Conservation (phyloP, 2,329 filamentous ascomycete genomes). For the Neoarthrinium moseri region DNA sequence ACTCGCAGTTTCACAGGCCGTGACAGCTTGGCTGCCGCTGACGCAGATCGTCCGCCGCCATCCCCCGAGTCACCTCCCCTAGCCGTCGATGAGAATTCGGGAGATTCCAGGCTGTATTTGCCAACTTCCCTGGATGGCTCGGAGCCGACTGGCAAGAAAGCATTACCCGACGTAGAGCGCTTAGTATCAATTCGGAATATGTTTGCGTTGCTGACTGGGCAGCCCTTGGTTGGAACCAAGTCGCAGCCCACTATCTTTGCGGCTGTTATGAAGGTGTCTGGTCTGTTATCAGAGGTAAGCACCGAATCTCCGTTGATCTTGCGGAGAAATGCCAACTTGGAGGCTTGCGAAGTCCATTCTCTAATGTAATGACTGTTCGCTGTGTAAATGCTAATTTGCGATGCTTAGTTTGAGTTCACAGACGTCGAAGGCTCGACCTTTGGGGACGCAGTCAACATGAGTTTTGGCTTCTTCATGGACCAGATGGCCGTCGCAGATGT, state of each 20-base stretch:
- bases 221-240: slow-evolving; percentile 60
- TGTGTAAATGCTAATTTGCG: too few species aligned
- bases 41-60: slow-evolving; percentile 42
- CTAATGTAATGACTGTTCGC: too few species aligned
- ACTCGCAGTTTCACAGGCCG: slow-evolving; percentile 46
- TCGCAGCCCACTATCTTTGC: slow-evolving; percentile 50
- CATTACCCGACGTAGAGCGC: slow-evolving; percentile 47
- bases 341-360: too few species aligned
- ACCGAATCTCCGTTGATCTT: neutral
- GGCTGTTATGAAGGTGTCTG: slow-evolving; percentile 53
- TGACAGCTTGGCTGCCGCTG: slow-evolving; percentile 46
- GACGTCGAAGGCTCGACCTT: slow-evolving; percentile 57
- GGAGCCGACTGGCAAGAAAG: slow-evolving; percentile 29
- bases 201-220: slow-evolving; percentile 64
- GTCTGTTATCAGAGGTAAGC: slow-evolving; percentile 44
- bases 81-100: slow-evolving; percentile 30
- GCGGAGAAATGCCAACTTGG: too few species aligned
- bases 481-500: slow-evolving; percentile 78
- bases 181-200: slow-evolving; percentile 62
- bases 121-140: slow-evolving; percentile 41
- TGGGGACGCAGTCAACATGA: slow-evolving; percentile 59
- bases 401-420: slow-evolving; percentile 54
- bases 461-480: slow-evolving; percentile 74
- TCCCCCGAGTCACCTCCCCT: slow-evolving; percentile 38
- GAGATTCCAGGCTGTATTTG: slow-evolving; percentile 53